Evolutionary conservation across 345 rosid species (phyloP).

Genomic region (Populus simonii): DNA sequence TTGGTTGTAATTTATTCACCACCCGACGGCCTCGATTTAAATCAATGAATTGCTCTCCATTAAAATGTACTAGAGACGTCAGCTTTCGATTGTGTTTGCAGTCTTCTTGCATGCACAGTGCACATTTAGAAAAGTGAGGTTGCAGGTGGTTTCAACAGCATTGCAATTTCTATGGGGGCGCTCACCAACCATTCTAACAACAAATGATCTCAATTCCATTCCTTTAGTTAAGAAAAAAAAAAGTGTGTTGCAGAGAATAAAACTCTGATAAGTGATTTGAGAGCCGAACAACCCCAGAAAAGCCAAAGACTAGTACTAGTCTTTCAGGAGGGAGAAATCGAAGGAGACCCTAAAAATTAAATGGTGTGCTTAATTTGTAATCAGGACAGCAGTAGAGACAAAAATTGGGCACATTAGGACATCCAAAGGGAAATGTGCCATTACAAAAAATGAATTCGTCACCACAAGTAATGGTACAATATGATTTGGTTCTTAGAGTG

Average conservation of each 20-base stretch:
- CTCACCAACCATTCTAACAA: background rate
- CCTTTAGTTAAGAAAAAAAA: background rate
- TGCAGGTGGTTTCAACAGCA: too few species aligned
- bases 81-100: too few species aligned
- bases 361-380: background rate
- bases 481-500: background rate
- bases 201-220: background rate
- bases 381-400: background rate
- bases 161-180: too few species aligned
- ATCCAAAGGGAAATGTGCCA: background rate
- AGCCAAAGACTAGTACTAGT: background rate
- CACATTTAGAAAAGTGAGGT: too few species aligned
- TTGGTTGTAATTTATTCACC: background rate
- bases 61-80: too few species aligned
- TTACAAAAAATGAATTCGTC: conserved; percentile 5
- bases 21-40: background rate
- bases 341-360: conserved; percentile 5
- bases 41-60: background rate
- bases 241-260: conserved; percentile 8
- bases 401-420: conserved; percentile 6
- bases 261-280: conserved; percentile 1
- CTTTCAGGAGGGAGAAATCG: background rate
- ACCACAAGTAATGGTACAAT: conserved; percentile 1
- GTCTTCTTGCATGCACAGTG: too few species aligned
- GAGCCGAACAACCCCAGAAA: background rate